Conservation (phyloP, 495 filamentous ascomycete genomes). For the Jackrogersella minutella region DNA sequence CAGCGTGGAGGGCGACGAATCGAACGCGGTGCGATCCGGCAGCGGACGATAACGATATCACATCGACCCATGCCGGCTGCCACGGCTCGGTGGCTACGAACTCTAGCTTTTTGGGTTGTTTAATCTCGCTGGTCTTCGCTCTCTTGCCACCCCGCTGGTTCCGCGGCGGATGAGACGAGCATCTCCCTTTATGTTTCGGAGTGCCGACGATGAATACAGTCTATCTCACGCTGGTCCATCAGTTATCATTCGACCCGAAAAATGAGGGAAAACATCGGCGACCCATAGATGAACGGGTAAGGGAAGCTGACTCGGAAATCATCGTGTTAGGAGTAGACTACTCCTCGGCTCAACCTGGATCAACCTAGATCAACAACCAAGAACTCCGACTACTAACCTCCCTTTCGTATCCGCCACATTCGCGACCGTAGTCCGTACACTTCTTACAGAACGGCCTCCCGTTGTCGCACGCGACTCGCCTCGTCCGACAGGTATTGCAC, state of each 20-base stretch:
- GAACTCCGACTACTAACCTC: slow-evolving; percentile 42
- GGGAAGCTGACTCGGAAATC: slow-evolving; percentile 13
- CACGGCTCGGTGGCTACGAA: slow-evolving; percentile 46
- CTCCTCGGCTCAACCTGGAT: neutral
- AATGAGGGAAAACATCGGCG: neutral
- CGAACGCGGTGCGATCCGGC: slow-evolving; percentile 44
- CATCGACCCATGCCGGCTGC: slow-evolving; percentile 55
- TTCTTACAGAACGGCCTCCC: slow-evolving; percentile 68
- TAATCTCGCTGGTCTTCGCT: slow-evolving; percentile 25
- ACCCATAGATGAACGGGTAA: neutral
- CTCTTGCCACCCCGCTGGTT: slow-evolving; percentile 46
- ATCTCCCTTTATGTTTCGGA: slow-evolving; percentile 53
- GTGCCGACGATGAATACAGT: slow-evolving; percentile 60
- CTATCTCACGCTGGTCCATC: slow-evolving; percentile 12
- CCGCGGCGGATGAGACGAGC: slow-evolving; percentile 57
- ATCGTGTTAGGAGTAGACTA: slow-evolving; percentile 7
- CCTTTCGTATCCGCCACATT: slow-evolving; percentile 69
- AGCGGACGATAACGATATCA: slow-evolving; percentile 40
- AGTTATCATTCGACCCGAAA: neutral
- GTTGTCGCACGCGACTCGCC: slow-evolving; percentile 65
- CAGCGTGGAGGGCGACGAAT: slow-evolving; percentile 50
- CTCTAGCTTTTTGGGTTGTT: slow-evolving; percentile 28
- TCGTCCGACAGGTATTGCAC: slow-evolving; percentile 55
- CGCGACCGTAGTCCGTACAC: slow-evolving; percentile 68
- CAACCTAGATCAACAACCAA: neutral